Conservation (phyloP, 2,329 filamentous ascomycete genomes). For the Epichloe scottii region DNA sequence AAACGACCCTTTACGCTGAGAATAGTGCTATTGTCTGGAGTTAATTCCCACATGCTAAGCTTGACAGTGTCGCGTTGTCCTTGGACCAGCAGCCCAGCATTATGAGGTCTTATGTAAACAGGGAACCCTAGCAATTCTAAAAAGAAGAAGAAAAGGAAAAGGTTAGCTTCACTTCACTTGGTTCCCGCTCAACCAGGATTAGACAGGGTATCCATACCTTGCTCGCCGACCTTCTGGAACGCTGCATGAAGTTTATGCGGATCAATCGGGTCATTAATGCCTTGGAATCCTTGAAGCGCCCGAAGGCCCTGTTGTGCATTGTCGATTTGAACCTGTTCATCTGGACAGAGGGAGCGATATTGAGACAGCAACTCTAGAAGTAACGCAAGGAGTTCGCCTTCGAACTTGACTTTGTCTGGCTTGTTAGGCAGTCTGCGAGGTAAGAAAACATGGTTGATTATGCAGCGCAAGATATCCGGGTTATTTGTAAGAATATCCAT, state of each 20-base stretch:
- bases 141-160: too few species aligned
- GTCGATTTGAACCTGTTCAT: background rate
- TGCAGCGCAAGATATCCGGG: background rate
- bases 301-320: background rate
- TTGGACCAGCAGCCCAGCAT: background rate
- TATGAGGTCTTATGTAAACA: background rate
- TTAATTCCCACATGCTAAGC: background rate
- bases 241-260: background rate
- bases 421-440: constrained; percentile 1
- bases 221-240: background rate
- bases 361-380: background rate
- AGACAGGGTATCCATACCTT: background rate
- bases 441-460: constrained; percentile 7
- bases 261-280: background rate
- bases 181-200: background rate
- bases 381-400: background rate
- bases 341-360: background rate
- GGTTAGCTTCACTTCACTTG: background rate
- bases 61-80: too few species aligned
- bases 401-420: background rate
- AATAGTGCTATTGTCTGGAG: background rate
- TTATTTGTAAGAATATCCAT: background rate
- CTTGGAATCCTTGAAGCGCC: background rate
- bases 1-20: background rate
- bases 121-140: background rate